Percentiles rank a stretch among this genome's conserved stretches.
Conservation (phyloP, 2,329 filamentous ascomycete genomes). For the Alternaria metachromatica region DNA sequence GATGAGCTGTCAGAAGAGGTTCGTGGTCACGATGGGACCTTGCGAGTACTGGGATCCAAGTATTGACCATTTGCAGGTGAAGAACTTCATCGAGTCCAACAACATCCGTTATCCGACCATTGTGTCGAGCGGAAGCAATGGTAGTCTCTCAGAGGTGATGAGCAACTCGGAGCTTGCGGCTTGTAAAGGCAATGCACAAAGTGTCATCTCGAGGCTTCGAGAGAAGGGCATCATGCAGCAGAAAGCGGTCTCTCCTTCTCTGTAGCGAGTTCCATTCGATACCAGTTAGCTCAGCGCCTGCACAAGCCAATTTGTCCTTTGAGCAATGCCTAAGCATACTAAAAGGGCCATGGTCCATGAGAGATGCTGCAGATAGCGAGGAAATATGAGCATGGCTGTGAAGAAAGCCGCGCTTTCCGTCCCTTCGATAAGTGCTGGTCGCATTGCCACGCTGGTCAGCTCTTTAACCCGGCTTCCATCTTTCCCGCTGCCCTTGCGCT, state of each 20-base stretch:
- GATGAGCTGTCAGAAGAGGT: not conserved
- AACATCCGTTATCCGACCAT: not conserved
- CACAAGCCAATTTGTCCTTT: not conserved
- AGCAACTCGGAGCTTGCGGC: not conserved
- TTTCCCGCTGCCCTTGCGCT: not conserved
- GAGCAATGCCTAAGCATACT: not conserved
- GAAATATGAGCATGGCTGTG: not conserved
- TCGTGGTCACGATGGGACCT: not conserved
- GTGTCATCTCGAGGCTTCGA: not conserved
- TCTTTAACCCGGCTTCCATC: not conserved
- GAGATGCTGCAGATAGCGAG: not conserved
- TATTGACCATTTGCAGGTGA: not conserved
- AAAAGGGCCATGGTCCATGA: not conserved
- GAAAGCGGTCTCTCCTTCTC: not conserved
- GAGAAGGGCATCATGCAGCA: not conserved
- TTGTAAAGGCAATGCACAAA: not conserved
- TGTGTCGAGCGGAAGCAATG: not conserved
- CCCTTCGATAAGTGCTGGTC: not conserved
- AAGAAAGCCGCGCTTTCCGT: not conserved
- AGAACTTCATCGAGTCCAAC: not conserved
- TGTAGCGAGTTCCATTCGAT: not conserved
- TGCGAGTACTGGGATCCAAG: not conserved
- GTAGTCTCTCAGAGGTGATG: not conserved
- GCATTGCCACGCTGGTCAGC: not conserved
- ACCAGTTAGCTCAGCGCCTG: not conserved